Evolutionary conservation across 148 eudicot genomes (phyloP).

Genomic region (Silene latifolia): DNA sequence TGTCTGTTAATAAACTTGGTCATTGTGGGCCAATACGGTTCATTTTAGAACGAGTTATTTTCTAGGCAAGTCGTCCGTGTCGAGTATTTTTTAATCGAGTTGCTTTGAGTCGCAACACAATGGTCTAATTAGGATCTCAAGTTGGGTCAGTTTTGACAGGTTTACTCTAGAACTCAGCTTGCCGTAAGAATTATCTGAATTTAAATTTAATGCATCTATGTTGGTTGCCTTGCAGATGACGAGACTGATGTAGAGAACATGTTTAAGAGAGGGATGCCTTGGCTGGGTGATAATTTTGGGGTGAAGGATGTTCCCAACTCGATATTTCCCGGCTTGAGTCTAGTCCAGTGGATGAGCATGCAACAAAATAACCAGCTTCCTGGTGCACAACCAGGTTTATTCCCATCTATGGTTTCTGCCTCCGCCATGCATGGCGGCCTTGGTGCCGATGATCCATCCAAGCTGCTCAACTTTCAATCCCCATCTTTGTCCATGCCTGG

Average conservation of each 20-base stretch:
- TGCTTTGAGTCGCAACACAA: too few species aligned
- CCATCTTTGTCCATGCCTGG: conserved; percentile 49
- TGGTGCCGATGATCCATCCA: conserved; percentile 68
- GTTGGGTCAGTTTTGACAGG: too few species aligned
- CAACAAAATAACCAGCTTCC: conserved; percentile 77
- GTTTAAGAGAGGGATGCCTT: conserved; percentile 81
- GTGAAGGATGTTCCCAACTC: conserved; percentile 81
- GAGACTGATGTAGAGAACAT: conserved; percentile 69
- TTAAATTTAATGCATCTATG: not conserved
- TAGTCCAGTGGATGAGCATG: conserved; percentile 99
- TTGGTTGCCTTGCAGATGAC: conserved; percentile 44
- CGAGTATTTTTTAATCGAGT: too few species aligned
- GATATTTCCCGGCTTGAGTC: conserved; percentile 78
- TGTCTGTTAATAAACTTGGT: too few species aligned
- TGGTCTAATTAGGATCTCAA: too few species aligned
- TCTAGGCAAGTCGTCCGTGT: too few species aligned
- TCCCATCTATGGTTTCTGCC: conserved; percentile 51
- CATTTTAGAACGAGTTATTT: too few species aligned
- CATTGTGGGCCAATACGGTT: too few species aligned
- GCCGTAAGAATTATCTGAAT: too few species aligned
- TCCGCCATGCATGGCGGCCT: conserved; percentile 40
- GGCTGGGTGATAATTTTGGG: conserved; percentile 79
- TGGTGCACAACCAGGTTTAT: conserved; percentile 52
- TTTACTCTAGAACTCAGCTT: too few species aligned
- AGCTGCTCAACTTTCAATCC: conserved; percentile 73